Base-by-base conservation (phyloP, 2,329 filamentous ascomycete species). In the Chalara sp. region DNA sequence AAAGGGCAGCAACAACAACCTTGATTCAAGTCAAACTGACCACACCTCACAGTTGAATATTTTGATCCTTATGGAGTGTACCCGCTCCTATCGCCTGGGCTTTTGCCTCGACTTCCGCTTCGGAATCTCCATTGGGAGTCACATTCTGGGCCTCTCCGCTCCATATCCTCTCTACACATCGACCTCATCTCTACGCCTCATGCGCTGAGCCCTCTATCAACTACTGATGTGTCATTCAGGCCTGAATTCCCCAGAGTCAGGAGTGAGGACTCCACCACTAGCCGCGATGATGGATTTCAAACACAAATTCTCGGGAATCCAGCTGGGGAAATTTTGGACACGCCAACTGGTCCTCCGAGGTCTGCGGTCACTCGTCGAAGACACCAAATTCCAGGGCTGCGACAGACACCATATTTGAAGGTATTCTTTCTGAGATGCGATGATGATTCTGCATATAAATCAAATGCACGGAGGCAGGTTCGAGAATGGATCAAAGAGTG, bases 51-150 rank as follows among this genome's bases (percentile, higher is more conserved):
- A 95, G 90, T 96, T 73, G 91, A 97, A 76, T 99, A 96, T 72
- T 89, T 87, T 72, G 93, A 99, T 72, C 92, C 93, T 48, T 87
- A 89, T 66, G 85, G 87, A 63, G 80, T 97, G 56, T 97, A 92
- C 70, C 83, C 88, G 53, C 78, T 92, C 48, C 75, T 97, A 42
- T 84, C 86, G 8, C 82, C 88, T 3, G 83, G 91, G 52, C 76
- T 99, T 52, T 76, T 87, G 40, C 76, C 86, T 41, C 86, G 88
- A 49, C 77, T 97, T 0, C 93, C 93, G 33, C 76, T 99, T 37
- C 86, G 84, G 57, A 95, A 97, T 63, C 81, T 99, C 44, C 89
- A 97, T 65, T 99, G 93, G 93, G 95, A 97, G 68, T 96, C 93
- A 11, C 89, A 95, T 54, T 86, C 86, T 31, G 86, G 93, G 1